Base-by-base conservation (phyloP, 2,329 filamentous ascomycete genomes). In the Pseudogymnoascus sp. region DNA sequence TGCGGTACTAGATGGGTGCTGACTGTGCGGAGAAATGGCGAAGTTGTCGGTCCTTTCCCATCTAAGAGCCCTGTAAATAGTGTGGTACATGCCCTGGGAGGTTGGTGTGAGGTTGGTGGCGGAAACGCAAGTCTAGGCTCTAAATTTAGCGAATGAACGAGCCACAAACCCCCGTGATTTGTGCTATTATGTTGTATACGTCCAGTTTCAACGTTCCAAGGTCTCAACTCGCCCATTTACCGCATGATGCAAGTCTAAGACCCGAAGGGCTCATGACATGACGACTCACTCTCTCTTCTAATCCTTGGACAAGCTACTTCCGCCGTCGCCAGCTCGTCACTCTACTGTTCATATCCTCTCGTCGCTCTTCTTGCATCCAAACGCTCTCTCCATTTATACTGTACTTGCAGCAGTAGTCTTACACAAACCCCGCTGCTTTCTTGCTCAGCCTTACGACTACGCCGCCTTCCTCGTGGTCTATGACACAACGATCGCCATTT, bases 21-120 rank as follows among this genome's bases (percentile, higher is more conserved):
- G 29, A 52, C 13, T 25, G 45, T 52, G 42, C 25, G 42, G 42
- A 48, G 42, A 48, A 48, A 48, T 52, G 13, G 25, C 42, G 21
- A 52, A n/a, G 15, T 13, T 5, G 42, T 31, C 25, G 42, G 25
- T 52, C 45, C 27, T 52, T 52, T 31, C 45, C 45, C 13, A 4
- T 31, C 45, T 15, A 52, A 31, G 2, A 2, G 35, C 13, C 45
- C 25, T 52, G 25, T 31, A 21, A 27, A 9, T n/a, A 52, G 27
- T 15, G 25, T 52, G 45, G 45, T 52, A 52, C 45, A 52, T 52
- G 45, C 45, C 25, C 45, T 52, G 45, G n/a, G n/a, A n/a, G n/a
- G n/a, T n/a, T n/a, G n/a, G n/a, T n/a, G n/a, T 52, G 45, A 52
- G 45, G 45, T 52, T 52, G 45, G 45, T 52, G 45, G 45, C 45